phyloP scores from a whole-genome alignment of 208 protist genomes.

The Crithidia mellificae region DNA sequence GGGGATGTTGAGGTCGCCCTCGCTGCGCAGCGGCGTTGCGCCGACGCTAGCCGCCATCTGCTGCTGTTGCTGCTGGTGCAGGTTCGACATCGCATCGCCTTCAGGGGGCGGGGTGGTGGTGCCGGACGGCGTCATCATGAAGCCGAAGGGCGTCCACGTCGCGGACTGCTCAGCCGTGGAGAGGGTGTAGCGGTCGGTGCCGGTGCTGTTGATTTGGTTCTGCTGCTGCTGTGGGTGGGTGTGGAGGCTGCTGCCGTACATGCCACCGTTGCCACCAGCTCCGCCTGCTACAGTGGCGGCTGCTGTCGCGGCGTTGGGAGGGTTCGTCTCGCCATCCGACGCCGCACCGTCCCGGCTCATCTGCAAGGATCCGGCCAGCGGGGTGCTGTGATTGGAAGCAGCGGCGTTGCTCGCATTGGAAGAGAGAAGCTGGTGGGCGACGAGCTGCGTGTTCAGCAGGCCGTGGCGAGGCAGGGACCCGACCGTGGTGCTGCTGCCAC shows the following conservation, averaged over 20 bases:
- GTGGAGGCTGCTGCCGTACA: neutral
- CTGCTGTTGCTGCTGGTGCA: slow-evolving; percentile 13
- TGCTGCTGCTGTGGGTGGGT: neutral
- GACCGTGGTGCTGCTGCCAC: neutral
- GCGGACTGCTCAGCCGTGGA: slow-evolving; percentile 15
- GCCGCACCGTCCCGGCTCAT: slow-evolving; percentile 18
- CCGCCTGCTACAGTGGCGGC: neutral
- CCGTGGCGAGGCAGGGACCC: slow-evolving; percentile 3
- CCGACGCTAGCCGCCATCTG: neutral
- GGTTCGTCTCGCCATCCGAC: slow-evolving; percentile 10
- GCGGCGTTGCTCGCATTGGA: slow-evolving; percentile 33
- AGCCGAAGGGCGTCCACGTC: slow-evolving; percentile 28
- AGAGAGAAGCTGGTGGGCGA: slow-evolving; percentile 25
- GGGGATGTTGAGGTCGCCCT: neutral
- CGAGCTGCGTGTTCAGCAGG: slow-evolving; percentile 16
- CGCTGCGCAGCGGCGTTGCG: slow-evolving; percentile 1
- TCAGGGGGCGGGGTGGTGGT: slow-evolving; percentile 19
- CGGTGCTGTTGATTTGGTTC: neutral
- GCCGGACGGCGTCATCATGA: slow-evolving; percentile 18
- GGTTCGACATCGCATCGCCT: neutral
- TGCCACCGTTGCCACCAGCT: neutral
- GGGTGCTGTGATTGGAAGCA: slow-evolving; percentile 29
- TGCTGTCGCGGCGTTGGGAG: neutral
- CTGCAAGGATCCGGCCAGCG: slow-evolving; percentile 23
- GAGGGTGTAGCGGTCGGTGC: neutral